Base-by-base conservation (phyloP, 768 basidiomycete genomes). In the Tulasnella sp. region DNA sequence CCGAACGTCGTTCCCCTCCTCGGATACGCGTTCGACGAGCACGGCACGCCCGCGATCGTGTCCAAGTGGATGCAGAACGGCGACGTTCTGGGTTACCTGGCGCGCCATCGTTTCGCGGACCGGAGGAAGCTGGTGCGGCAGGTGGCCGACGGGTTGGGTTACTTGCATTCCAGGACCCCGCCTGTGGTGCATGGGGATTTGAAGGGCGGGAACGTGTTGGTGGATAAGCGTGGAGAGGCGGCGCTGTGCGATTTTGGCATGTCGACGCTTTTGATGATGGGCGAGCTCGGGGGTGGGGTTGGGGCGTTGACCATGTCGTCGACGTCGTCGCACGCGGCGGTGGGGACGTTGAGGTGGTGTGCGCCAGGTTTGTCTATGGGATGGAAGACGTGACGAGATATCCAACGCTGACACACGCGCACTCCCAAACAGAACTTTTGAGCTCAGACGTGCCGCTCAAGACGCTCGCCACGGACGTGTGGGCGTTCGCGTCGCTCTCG, bases 171-270 rank as follows among this genome's bases (percentile, higher is more conserved):
- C 9, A 67, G 68, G 40, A 34, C n/a, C 42, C 69, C 69, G 19
- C 36, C 47, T 17, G 67, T 73, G 41, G 66, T 73, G 19, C 72
- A 73, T 36, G 72, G 72, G 17, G 72, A 73, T 36, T 52, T 73
- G 42, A 73, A 73, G 35, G 72, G 65, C n/a, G 71, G 71, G 26
- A 72, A 72, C 17, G 71, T 72, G 35, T 41, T 72, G 71, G 40
- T 72, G 26, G 62, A 72, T 36, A 41, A n/a, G 3, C 22, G 19
- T 17, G 71, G 71, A 26, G 64, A 72, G 26, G 71, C 71, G 22
- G 52, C 62, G 35, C 26, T 72, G 62, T 63, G 62, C 29, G 71
- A 72, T 34, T 72, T 72, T 19, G 71, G 71, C 17, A 34, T 72
- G 35, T 36, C 71, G 12, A 63, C 34, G 37, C 40, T 72, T 26